Percentiles rank a stretch among this genome's conserved stretches.
Conservation (phyloP, 495 filamentous ascomycete species). For the Trichoderma gamsii region DNA sequence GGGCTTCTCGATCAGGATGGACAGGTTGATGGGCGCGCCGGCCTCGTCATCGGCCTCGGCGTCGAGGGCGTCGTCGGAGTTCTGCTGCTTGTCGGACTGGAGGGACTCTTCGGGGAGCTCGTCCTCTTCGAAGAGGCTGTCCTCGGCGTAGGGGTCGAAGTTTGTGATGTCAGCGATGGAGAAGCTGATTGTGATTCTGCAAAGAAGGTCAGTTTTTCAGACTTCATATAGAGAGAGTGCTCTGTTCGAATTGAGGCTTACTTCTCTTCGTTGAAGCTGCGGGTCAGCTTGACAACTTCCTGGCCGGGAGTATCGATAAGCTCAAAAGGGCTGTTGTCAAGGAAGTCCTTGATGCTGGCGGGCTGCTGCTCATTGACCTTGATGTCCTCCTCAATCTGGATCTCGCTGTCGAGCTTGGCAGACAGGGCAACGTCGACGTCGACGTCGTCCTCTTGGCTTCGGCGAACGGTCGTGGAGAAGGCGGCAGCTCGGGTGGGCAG, state of each 20-base stretch:
- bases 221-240: not conserved
- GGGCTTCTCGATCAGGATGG: conserved; percentile 80
- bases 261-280: conserved; percentile 84
- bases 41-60: conserved; percentile 44
- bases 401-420: conserved; percentile 71
- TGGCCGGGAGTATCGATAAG: conserved; percentile 72
- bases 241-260: conserved; percentile 33
- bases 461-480: conserved; percentile 66
- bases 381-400: conserved; percentile 56
- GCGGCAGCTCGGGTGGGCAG: conserved; percentile 54
- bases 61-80: conserved; percentile 51
- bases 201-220: conserved; percentile 20
- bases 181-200: conserved; percentile 87
- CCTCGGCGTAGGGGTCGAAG: conserved; percentile 56
- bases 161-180: conserved; percentile 85
- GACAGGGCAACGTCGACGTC: conserved; percentile 67
- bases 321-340: conserved; percentile 65
- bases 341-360: conserved; percentile 61
- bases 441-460: conserved; percentile 31
- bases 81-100: conserved; percentile 25
- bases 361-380: conserved; percentile 54
- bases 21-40: conserved; percentile 75
- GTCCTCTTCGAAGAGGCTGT: conserved; percentile 29
- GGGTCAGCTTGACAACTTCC: conserved; percentile 79
- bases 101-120: conserved; percentile 27